phyloP scores from a whole-genome alignment of 371 early-diverging fungal genomes.

The Rhizopus arrhizus region DNA sequence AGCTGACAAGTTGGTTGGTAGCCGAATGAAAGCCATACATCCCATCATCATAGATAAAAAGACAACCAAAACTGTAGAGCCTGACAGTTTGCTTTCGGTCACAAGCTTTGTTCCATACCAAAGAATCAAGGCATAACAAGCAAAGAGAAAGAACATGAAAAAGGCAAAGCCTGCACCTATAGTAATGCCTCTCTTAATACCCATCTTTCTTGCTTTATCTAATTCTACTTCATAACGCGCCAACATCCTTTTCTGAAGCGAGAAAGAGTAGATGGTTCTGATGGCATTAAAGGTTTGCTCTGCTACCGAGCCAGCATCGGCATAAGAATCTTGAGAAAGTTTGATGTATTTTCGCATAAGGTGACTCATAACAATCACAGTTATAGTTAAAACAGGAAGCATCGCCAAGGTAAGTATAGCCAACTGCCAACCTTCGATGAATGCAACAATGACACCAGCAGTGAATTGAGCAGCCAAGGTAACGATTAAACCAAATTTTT shows the following conservation, averaged over 20 bases:
- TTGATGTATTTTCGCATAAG: conserved; percentile 53
- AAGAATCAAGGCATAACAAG: conserved; percentile 71
- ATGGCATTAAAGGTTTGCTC: conserved; percentile 78
- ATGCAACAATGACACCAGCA: conserved; percentile 45
- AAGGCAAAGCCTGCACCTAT: conserved; percentile 61
- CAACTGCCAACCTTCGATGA: conserved; percentile 78
- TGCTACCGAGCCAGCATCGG: conserved; percentile 46
- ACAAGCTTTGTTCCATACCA: conserved; percentile 75
- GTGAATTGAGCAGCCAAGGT: conserved; percentile 49
- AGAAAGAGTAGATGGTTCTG: conserved; percentile 87
- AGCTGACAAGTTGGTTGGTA: conserved; percentile 66
- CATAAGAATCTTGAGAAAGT: conserved; percentile 35
- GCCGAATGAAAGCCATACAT: conserved; percentile 32
- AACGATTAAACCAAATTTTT: conserved; percentile 79
- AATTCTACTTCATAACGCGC: conserved; percentile 60
- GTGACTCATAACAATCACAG: conserved; percentile 63
- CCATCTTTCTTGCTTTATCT: conserved; percentile 53
- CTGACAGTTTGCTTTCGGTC: conserved; percentile 44
- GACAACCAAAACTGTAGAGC: conserved; percentile 62
- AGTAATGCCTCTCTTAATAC: conserved; percentile 53
- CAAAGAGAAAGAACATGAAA: conserved; percentile 63
- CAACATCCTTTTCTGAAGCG: conserved; percentile 70
- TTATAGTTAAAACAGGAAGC: conserved; percentile 54
- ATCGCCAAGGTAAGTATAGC: conserved; percentile 71
- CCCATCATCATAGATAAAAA: conserved; percentile 74